A percentile compares a stretch with the other conserved stretches of the same genome.
phyloP scores from a whole-genome alignment of 2,329 filamentous ascomycete genomes.

The Escovopsis sp. region DNA sequence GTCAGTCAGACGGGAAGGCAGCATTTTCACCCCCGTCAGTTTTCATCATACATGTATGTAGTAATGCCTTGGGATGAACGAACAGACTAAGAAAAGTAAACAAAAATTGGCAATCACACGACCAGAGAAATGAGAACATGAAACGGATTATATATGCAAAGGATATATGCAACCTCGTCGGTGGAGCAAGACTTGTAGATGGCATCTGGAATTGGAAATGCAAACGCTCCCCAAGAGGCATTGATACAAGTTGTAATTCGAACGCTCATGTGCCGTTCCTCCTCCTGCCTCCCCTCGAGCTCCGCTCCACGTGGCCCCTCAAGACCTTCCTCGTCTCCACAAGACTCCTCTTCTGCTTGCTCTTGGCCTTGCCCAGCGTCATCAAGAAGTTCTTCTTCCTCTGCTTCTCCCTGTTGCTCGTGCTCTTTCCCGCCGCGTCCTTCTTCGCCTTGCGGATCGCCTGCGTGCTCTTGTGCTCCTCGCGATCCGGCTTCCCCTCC shows the following conservation, averaged over 20 bases:
- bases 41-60: too few relatives aligned
- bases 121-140: too few relatives aligned
- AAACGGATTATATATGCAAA: too few relatives aligned
- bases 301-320: conserved; percentile 66
- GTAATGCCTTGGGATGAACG: too few relatives aligned
- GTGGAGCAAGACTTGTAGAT: too few relatives aligned
- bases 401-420: conserved; percentile 93
- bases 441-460: conserved; percentile 79
- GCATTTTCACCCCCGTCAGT: too few relatives aligned
- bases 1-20: too few relatives aligned
- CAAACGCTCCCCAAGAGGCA: too few relatives aligned
- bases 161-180: too few relatives aligned
- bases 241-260: background rate
- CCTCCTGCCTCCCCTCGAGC: conserved; percentile 70
- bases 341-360: conserved; percentile 88
- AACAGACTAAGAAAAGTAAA: too few relatives aligned
- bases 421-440: conserved; percentile 79
- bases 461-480: conserved; percentile 73
- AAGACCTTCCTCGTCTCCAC: conserved; percentile 70
- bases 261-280: conserved; percentile 37
- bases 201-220: too few relatives aligned
- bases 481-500: conserved; percentile 63
- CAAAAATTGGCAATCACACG: too few relatives aligned
- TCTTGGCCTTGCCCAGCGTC: conserved; percentile 92
- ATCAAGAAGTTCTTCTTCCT: conserved; percentile 98